These are phyloP conservation scores for Backusella mclennaniae DNA, from an alignment of 192 early-diverging fungal species.

Conservation along the genomic window DNA sequence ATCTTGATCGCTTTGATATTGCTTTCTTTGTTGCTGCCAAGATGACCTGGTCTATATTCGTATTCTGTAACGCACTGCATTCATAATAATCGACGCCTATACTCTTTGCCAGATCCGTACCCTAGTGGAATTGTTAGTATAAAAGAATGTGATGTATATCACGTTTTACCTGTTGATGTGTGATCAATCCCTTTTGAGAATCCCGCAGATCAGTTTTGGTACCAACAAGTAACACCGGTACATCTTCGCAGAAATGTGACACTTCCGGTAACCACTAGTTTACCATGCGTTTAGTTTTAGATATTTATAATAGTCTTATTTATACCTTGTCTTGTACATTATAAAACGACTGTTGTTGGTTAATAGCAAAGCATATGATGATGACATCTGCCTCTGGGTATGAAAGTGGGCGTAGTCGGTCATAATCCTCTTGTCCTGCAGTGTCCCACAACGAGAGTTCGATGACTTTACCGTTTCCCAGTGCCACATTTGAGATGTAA, in stretches of 20 bases:
- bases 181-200: neutral
- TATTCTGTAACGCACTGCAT: neutral
- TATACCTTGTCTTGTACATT: constrained; percentile 75
- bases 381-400: constrained; percentile 69
- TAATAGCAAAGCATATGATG: constrained; percentile 67
- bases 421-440: constrained; percentile 74
- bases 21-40: neutral
- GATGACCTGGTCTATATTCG: neutral
- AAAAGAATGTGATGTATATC: too few relatives aligned
- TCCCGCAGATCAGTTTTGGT: neutral
- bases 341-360: constrained; percentile 68
- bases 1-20: neutral
- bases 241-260: neutral
- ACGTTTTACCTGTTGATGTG: neutral
- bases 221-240: neutral
- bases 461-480: constrained; percentile 55
- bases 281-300: neutral
- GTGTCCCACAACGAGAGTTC: constrained; percentile 75
- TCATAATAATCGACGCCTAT: neutral
- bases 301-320: neutral
- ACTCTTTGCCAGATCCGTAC: neutral
- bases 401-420: constrained; percentile 63
- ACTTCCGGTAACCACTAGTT: constrained; percentile 12
- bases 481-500: constrained; percentile 52
- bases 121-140: neutral